phyloP scores from a whole-genome alignment of 2,329 filamentous ascomycete genomes.

The Fusarium sp. region DNA sequence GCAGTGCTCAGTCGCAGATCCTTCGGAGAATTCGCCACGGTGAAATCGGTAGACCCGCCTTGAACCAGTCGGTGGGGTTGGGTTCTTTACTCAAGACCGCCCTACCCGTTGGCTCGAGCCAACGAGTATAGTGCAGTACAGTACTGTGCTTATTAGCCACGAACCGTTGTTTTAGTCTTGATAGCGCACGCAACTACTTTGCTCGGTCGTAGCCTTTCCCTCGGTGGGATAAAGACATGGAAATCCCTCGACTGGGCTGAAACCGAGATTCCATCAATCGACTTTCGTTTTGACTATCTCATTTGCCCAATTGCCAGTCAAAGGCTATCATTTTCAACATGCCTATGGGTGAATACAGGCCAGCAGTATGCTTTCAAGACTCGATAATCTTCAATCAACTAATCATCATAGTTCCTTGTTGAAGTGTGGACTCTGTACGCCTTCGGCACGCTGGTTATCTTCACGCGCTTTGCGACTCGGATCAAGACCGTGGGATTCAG shows the following conservation, averaged over 20 bases:
- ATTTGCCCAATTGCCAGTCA: too few relatives aligned
- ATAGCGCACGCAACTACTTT: not conserved
- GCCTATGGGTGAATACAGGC: not conserved
- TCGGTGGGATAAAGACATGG: too few relatives aligned
- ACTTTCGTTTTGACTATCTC: too few relatives aligned
- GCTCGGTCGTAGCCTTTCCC: too few relatives aligned
- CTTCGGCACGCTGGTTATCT: constrained; percentile 51
- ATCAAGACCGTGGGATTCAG: constrained; percentile 55
- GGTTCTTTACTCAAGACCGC: too few relatives aligned
- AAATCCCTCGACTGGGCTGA: too few relatives aligned
- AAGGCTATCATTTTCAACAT: not conserved
- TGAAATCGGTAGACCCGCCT: not conserved
- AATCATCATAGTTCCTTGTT: constrained; percentile 39
- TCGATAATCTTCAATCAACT: not conserved
- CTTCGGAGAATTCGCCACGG: not conserved
- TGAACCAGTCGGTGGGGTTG: not conserved
- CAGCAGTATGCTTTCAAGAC: not conserved
- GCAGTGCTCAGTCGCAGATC: not conserved
- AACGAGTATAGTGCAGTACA: too few relatives aligned
- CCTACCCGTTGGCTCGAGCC: too few relatives aligned
- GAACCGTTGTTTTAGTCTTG: not conserved
- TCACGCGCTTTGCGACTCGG: constrained; percentile 53
- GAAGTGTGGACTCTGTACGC: constrained; percentile 53
- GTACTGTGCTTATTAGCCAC: not conserved
- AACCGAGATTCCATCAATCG: too few relatives aligned